These are phyloP conservation scores for Phellinidium pouzarii DNA, from an alignment of 1,284 basidiomycete species.

Conservation along the genomic window DNA sequence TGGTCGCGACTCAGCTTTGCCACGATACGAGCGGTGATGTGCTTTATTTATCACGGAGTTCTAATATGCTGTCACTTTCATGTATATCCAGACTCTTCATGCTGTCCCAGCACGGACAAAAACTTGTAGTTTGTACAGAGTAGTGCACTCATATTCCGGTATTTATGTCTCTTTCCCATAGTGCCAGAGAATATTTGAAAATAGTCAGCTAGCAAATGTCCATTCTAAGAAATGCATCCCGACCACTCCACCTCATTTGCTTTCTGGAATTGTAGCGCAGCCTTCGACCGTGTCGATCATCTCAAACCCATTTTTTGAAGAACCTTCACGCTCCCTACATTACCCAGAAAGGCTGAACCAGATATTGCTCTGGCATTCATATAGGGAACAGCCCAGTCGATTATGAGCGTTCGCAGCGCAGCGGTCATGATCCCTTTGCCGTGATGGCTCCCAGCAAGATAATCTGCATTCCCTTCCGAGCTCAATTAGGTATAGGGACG, in stretches of 20 bases:
- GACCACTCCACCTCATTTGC: slow-evolving; percentile 20
- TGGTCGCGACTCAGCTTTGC: slow-evolving; percentile 3
- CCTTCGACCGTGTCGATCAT: slow-evolving; percentile 19
- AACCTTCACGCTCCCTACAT: slow-evolving; percentile 25
- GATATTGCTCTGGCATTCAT: slow-evolving; percentile 25
- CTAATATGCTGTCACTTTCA: too few species aligned
- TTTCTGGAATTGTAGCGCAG: slow-evolving; percentile 19
- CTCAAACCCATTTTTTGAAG: slow-evolving; percentile 27
- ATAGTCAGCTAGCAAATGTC: neutral
- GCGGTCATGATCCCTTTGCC: slow-evolving; percentile 28
- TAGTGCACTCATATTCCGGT: too few species aligned
- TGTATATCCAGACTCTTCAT: too few species aligned
- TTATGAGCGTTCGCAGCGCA: slow-evolving; percentile 24
- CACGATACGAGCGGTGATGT: slow-evolving; percentile 2
- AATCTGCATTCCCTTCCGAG: slow-evolving; percentile 21
- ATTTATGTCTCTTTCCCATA: too few species aligned
- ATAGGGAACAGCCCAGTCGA: slow-evolving; percentile 26
- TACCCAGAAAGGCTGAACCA: slow-evolving; percentile 22
- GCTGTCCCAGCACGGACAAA: too few species aligned
- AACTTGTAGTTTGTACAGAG: too few species aligned
- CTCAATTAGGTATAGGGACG: neutral
- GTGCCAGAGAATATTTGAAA: too few species aligned
- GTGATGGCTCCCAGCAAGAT: slow-evolving; percentile 26
- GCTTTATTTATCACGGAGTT: neutral
- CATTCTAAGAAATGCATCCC: slow-evolving; percentile 22